These are phyloP conservation scores for Cladophialophora chaetospira DNA, from an alignment of 2,329 filamentous ascomycete species.

Conservation along the genomic window DNA sequence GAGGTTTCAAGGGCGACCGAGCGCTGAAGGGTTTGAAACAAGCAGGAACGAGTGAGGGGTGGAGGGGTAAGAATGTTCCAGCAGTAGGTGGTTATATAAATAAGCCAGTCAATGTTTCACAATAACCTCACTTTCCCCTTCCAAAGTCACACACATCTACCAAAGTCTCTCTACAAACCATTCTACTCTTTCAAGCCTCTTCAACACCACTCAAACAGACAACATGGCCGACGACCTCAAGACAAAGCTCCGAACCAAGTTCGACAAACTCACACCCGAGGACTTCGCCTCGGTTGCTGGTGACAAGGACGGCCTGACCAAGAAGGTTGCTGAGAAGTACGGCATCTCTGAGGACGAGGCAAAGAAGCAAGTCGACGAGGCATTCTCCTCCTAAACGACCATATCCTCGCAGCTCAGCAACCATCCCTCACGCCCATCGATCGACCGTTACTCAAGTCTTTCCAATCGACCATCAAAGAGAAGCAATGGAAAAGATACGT, in stretches of 20 bases:
- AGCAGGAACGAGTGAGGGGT: constrained; percentile 20
- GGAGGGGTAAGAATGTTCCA: constrained; percentile 19
- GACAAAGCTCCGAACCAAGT: constrained; percentile 25
- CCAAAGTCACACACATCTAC: background rate
- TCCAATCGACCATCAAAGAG: background rate
- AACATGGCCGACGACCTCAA: constrained; percentile 32
- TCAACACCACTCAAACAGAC: constrained; percentile 8
- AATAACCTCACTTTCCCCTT: background rate
- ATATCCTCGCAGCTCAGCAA: background rate
- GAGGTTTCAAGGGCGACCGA: background rate
- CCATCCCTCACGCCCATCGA: background rate
- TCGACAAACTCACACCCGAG: constrained; percentile 32
- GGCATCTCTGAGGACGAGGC: constrained; percentile 32
- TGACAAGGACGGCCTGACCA: constrained; percentile 25
- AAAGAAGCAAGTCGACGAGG: constrained; percentile 25
- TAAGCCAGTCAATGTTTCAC: constrained; percentile 11
- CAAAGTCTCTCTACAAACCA: background rate
- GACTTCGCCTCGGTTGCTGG: constrained; percentile 28
- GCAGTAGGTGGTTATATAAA: constrained; percentile 21
- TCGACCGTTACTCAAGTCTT: background rate
- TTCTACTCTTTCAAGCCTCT: background rate
- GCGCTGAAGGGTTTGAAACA: background rate
- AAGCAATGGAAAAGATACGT: background rate
- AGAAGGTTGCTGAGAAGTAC: constrained; percentile 28
- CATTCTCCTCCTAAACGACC: constrained; percentile 20